Conservation (phyloP, 768 basidiomycete genomes). For the Leccinum pellstonianum region DNA sequence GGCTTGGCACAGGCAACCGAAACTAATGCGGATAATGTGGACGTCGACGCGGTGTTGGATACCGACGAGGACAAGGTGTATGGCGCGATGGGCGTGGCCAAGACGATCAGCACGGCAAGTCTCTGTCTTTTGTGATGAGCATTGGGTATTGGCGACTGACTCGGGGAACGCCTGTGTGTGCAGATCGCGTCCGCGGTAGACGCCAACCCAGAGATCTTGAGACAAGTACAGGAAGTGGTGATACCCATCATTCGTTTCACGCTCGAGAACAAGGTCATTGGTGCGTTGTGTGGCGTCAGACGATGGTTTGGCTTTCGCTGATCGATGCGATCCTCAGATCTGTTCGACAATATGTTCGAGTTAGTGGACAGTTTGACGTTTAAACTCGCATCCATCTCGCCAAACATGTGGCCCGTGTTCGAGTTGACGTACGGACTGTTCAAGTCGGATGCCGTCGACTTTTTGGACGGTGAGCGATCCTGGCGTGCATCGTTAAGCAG, state of each 20-base stretch:
- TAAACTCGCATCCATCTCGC: conserved; percentile 71
- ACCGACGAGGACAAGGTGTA: conserved; percentile 74
- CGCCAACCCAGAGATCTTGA: conserved; percentile 67
- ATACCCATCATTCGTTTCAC: conserved; percentile 77
- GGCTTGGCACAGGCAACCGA: conserved; percentile 53
- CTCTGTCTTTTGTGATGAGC: neutral
- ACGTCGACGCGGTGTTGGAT: conserved; percentile 51
- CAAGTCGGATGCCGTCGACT: conserved; percentile 82
- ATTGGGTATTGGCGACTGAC: neutral
- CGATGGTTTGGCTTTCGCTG: neutral
- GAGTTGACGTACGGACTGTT: conserved; percentile 80
- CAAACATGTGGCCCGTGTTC: conserved; percentile 85
- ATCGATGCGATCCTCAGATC: conserved; percentile 43
- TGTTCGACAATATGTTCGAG: conserved; percentile 87
- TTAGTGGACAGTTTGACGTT: conserved; percentile 83
- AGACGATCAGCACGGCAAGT: conserved; percentile 77
- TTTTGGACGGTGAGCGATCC: conserved; percentile 66
- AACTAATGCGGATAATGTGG: conserved; percentile 45
- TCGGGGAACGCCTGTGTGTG: neutral
- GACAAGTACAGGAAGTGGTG: conserved; percentile 78
- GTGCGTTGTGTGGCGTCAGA: conserved; percentile 38
- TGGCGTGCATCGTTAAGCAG: neutral
- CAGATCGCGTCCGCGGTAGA: conserved; percentile 79
- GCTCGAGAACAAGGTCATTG: conserved; percentile 72
- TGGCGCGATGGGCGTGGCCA: conserved; percentile 82